A percentile compares a stretch with the other conserved stretches of the same genome.
Evolutionary conservation across 2,329 filamentous ascomycete genomes (phyloP).

Genomic region (Fonsecaea nubica): DNA sequence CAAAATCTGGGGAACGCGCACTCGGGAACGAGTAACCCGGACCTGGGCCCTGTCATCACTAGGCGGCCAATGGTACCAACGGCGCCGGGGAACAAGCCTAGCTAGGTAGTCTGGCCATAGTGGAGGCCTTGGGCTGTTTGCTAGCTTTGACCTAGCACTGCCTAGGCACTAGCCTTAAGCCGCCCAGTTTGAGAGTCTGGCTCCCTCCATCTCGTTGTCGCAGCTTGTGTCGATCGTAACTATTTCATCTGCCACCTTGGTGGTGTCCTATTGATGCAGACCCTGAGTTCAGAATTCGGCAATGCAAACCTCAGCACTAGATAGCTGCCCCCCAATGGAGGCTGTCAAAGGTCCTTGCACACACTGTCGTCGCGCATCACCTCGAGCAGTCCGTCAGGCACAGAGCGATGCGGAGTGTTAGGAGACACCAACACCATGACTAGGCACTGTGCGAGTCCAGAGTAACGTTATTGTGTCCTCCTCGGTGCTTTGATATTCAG

Average conservation of each 20-base stretch:
- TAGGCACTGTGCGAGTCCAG: background rate
- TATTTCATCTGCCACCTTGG: background rate
- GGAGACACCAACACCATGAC: background rate
- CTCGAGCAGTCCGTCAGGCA: background rate
- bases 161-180: background rate
- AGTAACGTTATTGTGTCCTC: too few relatives aligned
- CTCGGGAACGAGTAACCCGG: background rate
- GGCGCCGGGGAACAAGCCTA: background rate
- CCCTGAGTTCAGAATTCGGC: background rate
- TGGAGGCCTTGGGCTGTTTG: background rate
- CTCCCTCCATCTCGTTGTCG: background rate
- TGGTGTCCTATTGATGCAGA: background rate
- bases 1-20: conserved; percentile 1
- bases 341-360: background rate
- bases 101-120: background rate
- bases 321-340: background rate
- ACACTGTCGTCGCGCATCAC: background rate
- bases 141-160: background rate
- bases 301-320: background rate
- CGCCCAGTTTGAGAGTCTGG: background rate
- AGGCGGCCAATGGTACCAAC: background rate
- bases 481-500: background rate
- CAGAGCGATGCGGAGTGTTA: background rate
- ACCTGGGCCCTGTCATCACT: background rate
- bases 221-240: background rate